A percentile compares a stretch with the other conserved stretches of the same genome.
Conservation (phyloP, 176 grass and related monocot species). For the Musa itinerans region DNA sequence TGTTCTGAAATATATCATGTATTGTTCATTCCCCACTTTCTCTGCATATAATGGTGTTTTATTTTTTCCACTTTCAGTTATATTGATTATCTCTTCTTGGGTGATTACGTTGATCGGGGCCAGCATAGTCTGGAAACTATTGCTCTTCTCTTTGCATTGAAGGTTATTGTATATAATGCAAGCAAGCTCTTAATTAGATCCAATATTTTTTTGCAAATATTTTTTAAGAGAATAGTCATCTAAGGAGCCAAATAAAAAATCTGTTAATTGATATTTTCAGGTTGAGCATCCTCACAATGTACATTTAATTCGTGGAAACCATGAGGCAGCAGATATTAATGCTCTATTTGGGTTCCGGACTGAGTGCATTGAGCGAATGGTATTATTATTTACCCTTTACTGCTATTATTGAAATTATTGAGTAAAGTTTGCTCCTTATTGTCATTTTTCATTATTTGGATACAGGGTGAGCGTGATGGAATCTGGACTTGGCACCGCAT, state of each 20-base stretch:
- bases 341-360: slow-evolving; percentile 94
- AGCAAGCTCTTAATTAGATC: not conserved
- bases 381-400: slow-evolving; percentile 16
- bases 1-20: not conserved
- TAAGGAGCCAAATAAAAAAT: not conserved
- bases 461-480: slow-evolving; percentile 90
- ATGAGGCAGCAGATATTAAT: slow-evolving; percentile 99
- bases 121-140: slow-evolving; percentile 99
- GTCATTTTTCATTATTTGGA: not conserved
- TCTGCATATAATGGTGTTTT: not conserved
- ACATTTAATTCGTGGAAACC: slow-evolving; percentile 98
- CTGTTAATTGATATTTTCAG: slow-evolving; percentile 27
- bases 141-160: slow-evolving; percentile 90
- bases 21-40: not conserved
- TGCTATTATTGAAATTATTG: not conserved
- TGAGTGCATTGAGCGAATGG: slow-evolving; percentile 97
- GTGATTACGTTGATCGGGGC: slow-evolving; percentile 98
- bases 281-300: slow-evolving; percentile 91
- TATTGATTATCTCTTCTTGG: slow-evolving; percentile 98
- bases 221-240: not conserved
- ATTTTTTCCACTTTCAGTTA: slow-evolving; percentile 35
- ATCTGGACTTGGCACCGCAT: slow-evolving; percentile 95
- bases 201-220: slow-evolving; percentile 5
- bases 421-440: not conserved
- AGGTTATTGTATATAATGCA: slow-evolving; percentile 43